Conservation (phyloP, 2,329 filamentous ascomycete species). For the Aspergillus japonicus region DNA sequence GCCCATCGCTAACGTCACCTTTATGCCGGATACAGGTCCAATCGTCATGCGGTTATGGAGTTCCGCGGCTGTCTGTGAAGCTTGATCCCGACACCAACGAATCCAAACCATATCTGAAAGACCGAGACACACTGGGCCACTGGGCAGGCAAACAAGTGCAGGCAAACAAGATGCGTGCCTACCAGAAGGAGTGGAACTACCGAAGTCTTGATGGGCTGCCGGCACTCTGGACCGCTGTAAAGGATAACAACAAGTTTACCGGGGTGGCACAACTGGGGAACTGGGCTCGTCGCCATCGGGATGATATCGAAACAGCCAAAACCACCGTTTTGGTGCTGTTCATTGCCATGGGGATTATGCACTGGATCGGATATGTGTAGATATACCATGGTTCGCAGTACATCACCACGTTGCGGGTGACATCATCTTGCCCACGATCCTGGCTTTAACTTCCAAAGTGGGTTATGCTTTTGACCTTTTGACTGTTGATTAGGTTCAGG, state of each 20-base stretch:
- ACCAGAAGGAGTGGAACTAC: slow-evolving; percentile 57
- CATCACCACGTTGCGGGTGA: background rate
- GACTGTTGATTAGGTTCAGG: background rate
- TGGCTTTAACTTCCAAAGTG: background rate
- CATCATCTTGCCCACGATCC: background rate
- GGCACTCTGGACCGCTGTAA: slow-evolving; percentile 55
- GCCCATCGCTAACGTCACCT: background rate
- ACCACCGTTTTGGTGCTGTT: slow-evolving; percentile 20
- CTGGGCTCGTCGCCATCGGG: slow-evolving; percentile 18
- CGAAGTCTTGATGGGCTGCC: slow-evolving; percentile 60
- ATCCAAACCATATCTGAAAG: slow-evolving; percentile 43
- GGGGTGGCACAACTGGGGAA: slow-evolving; percentile 42
- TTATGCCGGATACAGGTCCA: slow-evolving; percentile 39
- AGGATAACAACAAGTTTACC: slow-evolving; percentile 50
- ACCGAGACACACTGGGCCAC: slow-evolving; percentile 56
- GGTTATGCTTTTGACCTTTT: background rate
- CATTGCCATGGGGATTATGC: slow-evolving; percentile 20
- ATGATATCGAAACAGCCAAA: slow-evolving; percentile 23
- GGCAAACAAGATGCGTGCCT: slow-evolving; percentile 53
- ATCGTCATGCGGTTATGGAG: slow-evolving; percentile 66
- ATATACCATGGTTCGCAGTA: background rate
- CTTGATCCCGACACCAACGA: slow-evolving; percentile 32
- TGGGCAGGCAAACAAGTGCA: slow-evolving; percentile 53
- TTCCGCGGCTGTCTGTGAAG: slow-evolving; percentile 53
- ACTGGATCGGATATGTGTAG: slow-evolving; percentile 18